phyloP scores from a whole-genome alignment of 176 grass and related monocot genomes.

The Eragrostis curvula region DNA sequence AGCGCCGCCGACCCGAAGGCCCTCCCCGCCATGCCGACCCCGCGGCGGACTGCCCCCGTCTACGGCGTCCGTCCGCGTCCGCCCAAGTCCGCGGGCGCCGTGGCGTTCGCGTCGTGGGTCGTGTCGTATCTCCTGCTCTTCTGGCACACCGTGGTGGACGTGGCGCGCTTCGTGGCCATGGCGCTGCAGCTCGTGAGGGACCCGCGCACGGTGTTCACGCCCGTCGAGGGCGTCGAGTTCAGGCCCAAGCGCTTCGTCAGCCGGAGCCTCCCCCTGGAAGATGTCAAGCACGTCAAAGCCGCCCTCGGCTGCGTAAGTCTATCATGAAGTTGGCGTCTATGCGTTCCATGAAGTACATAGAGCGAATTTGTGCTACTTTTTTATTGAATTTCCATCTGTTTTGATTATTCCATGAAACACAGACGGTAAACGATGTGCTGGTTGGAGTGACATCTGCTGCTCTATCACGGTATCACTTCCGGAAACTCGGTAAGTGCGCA shows the following conservation, averaged over 20 bases:
- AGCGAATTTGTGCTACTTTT: no score
- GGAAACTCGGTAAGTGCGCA: conserved; percentile 42
- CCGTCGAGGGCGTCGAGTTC: conserved; percentile 35
- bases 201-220: conserved; percentile 50
- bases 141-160: conserved; percentile 60
- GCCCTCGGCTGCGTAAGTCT: conserved; percentile 52
- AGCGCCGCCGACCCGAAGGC: conserved; percentile 44
- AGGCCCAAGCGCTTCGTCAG: conserved; percentile 50
- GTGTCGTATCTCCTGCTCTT: conserved; percentile 27
- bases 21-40: conserved; percentile 32
- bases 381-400: background rate
- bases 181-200: conserved; percentile 41
- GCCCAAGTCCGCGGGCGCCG: background rate
- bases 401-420: background rate
- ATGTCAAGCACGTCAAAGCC: conserved; percentile 60
- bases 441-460: conserved; percentile 52
- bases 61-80: background rate
- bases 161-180: conserved; percentile 33
- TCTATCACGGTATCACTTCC: conserved; percentile 59
- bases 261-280: conserved; percentile 46
- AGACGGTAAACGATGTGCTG: conserved; percentile 82
- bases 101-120: conserved; percentile 12
- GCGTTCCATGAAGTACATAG: no score
- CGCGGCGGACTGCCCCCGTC: conserved; percentile 4
- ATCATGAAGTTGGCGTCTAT: no score